Evolutionary conservation across 768 basidiomycete genomes (phyloP).

Genomic region (Ephemerocybe angulata): DNA sequence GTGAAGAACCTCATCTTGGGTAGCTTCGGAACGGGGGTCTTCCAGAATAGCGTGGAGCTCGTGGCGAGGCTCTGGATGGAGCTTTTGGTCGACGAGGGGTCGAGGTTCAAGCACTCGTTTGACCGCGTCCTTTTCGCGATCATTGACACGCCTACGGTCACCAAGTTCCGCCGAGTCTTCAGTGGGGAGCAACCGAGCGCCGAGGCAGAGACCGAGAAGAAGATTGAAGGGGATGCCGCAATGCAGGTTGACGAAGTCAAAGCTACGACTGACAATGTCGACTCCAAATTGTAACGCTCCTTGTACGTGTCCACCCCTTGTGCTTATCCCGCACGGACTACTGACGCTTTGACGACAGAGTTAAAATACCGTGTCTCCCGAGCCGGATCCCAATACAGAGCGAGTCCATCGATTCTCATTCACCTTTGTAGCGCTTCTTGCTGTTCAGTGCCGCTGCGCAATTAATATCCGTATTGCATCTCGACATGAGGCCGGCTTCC

Average conservation of each 20-base stretch:
- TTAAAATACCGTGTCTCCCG: too few species aligned
- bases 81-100: conserved; percentile 42
- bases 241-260: neutral
- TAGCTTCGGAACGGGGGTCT: conserved; percentile 74
- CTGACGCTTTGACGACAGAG: too few species aligned
- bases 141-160: conserved; percentile 13
- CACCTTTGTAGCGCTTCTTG: neutral
- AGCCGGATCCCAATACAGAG: neutral
- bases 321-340: too few species aligned
- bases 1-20: conserved; percentile 62
- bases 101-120: conserved; percentile 57
- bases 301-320: neutral
- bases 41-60: conserved; percentile 52
- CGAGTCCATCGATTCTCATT: neutral
- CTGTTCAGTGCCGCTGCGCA: neutral
- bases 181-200: neutral
- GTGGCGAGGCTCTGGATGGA: conserved; percentile 65
- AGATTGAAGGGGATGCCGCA: neutral
- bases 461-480: too few species aligned
- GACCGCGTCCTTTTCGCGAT: conserved; percentile 66
- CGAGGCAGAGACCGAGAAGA: neutral
- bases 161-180: neutral
- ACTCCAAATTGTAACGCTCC: neutral
- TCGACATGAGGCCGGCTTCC: neutral
- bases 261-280: neutral